These are phyloP conservation scores for Thermomucor indicae-seudaticae DNA, from an alignment of 371 early-diverging fungal species.

Conservation along the genomic window DNA sequence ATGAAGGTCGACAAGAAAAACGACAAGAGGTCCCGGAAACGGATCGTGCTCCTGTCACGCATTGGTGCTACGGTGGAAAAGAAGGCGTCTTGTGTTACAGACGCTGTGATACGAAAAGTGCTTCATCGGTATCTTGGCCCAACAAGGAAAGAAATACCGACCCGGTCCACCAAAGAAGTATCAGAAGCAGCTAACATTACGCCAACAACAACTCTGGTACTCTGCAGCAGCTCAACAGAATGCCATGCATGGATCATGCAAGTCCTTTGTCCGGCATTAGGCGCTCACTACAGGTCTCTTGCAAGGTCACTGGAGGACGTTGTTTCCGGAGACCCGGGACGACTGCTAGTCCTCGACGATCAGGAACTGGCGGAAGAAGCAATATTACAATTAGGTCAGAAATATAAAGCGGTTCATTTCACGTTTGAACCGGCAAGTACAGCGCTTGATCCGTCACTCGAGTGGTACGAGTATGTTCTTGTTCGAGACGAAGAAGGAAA, in stretches of 20 bases:
- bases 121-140: neutral
- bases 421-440: slow-evolving; percentile 3
- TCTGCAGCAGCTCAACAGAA: neutral
- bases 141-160: neutral
- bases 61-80: slow-evolving; percentile 82
- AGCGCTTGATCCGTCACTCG: neutral
- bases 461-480: slow-evolving; percentile 7
- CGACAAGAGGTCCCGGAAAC: slow-evolving; percentile 75
- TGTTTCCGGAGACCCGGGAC: neutral
- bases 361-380: neutral
- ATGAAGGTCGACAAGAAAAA: slow-evolving; percentile 94
- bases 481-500: neutral
- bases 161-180: neutral
- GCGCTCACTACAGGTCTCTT: too few species aligned
- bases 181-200: neutral
- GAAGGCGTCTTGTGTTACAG: slow-evolving; percentile 62
- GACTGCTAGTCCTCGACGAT: neutral
- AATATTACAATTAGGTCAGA: neutral
- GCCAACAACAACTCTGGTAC: neutral
- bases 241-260: neutral
- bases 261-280: neutral
- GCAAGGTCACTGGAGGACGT: neutral
- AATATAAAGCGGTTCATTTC: neutral
- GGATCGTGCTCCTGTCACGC: slow-evolving; percentile 72
- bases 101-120: neutral